Conservation (phyloP, 495 filamentous ascomycete genomes). For the Extremus antarcticus region DNA sequence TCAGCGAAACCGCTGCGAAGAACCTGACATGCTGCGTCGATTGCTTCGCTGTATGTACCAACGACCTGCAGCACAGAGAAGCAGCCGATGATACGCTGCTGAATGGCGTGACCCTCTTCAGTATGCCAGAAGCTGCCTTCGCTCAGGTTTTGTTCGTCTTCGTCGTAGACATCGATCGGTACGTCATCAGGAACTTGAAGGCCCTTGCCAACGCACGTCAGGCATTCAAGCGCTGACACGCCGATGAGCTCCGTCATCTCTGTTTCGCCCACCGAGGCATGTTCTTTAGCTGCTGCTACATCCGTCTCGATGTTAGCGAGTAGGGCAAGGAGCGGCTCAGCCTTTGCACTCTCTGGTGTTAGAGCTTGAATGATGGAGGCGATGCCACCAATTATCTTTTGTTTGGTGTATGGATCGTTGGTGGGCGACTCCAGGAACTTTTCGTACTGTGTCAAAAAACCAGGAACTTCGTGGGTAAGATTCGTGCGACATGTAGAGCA, state of each 20-base stretch:
- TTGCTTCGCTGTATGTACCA: slow-evolving; percentile 54
- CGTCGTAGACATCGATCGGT: slow-evolving; percentile 52
- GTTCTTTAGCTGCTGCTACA: slow-evolving; percentile 35
- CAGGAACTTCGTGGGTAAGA: slow-evolving; percentile 57
- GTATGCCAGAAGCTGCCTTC: slow-evolving; percentile 49
- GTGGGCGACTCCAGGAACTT: slow-evolving; percentile 48
- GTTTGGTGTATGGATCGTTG: slow-evolving; percentile 62
- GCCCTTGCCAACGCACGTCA: slow-evolving; percentile 69
- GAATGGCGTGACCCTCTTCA: slow-evolving; percentile 42
- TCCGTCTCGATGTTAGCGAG: slow-evolving; percentile 55
- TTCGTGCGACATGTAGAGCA: slow-evolving; percentile 68
- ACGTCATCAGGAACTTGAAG: slow-evolving; percentile 61
- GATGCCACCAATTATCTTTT: slow-evolving; percentile 71
- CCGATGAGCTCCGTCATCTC: slow-evolving; percentile 44
- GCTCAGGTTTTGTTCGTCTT: slow-evolving; percentile 21
- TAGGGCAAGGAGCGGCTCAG: slow-evolving; percentile 50
- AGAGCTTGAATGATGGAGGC: slow-evolving; percentile 75
- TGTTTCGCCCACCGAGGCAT: slow-evolving; percentile 25
- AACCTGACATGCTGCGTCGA: slow-evolving; percentile 69
- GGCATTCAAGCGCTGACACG: slow-evolving; percentile 57
- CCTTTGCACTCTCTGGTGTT: slow-evolving; percentile 49
- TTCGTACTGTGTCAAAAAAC: slow-evolving; percentile 69
- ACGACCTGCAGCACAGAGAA: slow-evolving; percentile 43
- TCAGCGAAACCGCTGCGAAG: slow-evolving; percentile 46
- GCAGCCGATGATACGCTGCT: slow-evolving; percentile 48